phyloP scores from a whole-genome alignment of 192 early-diverging fungal genomes.

The Backusella westeae region DNA sequence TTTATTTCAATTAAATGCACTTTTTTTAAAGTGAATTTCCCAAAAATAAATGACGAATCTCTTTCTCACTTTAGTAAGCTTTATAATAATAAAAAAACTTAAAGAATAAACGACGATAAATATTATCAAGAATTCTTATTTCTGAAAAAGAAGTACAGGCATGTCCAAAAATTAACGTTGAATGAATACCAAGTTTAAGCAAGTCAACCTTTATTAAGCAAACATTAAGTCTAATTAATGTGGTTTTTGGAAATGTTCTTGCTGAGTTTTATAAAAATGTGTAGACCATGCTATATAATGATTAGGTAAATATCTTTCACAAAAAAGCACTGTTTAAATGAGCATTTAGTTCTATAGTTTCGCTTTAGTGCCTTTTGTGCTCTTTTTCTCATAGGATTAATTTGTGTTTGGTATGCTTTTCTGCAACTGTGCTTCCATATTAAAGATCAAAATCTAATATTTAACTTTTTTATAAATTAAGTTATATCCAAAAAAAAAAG shows the following conservation, averaged over 20 bases:
- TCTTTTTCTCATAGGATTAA: too few relatives aligned
- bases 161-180: neutral
- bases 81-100: neutral
- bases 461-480: neutral
- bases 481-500: neutral
- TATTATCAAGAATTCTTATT: neutral
- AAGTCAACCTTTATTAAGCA: neutral
- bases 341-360: neutral
- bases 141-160: neutral
- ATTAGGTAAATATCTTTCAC: neutral
- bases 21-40: neutral
- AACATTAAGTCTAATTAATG: too few relatives aligned
- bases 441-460: neutral
- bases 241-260: too few relatives aligned
- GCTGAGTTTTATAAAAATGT: neutral
- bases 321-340: neutral
- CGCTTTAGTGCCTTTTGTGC: too few relatives aligned
- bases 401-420: too few relatives aligned
- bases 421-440: neutral
- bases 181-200: neutral
- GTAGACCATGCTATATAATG: neutral
- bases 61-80: neutral
- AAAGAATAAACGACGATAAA: neutral
- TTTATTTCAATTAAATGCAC: neutral
- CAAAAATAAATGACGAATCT: neutral